Percentiles rank a stretch among this genome's conserved stretches.
These are phyloP conservation scores for Phialemoniopsis sp. DNA, from an alignment of 2,329 filamentous ascomycete genomes.

Conservation along the genomic window DNA sequence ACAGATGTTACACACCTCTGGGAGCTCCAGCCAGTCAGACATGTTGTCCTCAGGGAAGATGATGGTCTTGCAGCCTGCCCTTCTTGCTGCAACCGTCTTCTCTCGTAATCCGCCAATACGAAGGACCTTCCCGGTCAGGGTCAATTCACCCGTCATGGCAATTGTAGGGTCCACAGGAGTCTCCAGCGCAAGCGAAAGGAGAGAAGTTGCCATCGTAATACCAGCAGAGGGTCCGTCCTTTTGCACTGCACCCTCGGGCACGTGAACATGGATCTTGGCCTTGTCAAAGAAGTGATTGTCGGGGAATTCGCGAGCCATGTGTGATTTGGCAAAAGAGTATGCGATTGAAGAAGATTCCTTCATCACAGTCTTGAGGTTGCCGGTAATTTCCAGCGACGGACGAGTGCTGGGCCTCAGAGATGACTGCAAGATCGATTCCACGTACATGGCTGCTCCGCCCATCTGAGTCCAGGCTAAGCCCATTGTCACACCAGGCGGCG, in stretches of 20 bases:
- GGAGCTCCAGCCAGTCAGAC: slow-evolving; percentile 95
- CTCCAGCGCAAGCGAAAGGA: slow-evolving; percentile 81
- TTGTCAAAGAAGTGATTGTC: slow-evolving; percentile 96
- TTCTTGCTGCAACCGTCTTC: slow-evolving; percentile 92
- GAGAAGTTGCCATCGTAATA: slow-evolving; percentile 95
- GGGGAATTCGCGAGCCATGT: slow-evolving; percentile 80
- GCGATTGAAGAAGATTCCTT: slow-evolving; percentile 95
- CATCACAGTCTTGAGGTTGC: slow-evolving; percentile 95
- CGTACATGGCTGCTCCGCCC: slow-evolving; percentile 93
- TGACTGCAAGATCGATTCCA: slow-evolving; percentile 91
- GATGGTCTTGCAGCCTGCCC: slow-evolving; percentile 88
- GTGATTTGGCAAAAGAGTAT: slow-evolving; percentile 90
- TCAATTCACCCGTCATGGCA: slow-evolving; percentile 97
- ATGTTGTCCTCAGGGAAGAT: slow-evolving; percentile 94
- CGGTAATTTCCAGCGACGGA: slow-evolving; percentile 83
- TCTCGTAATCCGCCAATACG: slow-evolving; percentile 91
- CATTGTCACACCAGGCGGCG: slow-evolving; percentile 93
- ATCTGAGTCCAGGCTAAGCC: slow-evolving; percentile 97
- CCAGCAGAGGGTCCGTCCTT: slow-evolving; percentile 93
- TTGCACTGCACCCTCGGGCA: slow-evolving; percentile 90
- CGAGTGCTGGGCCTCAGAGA: slow-evolving; percentile 69
- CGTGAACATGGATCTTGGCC: slow-evolving; percentile 91
- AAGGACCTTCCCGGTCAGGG: slow-evolving; percentile 92
- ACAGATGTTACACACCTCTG: slow-evolving; percentile 80
- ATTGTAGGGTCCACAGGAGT: slow-evolving; percentile 76